Percentiles rank a stretch among this genome's conserved stretches.
Conservation (phyloP, 805 yeast genomes). For the Komagataella pseudopastoris region DNA sequence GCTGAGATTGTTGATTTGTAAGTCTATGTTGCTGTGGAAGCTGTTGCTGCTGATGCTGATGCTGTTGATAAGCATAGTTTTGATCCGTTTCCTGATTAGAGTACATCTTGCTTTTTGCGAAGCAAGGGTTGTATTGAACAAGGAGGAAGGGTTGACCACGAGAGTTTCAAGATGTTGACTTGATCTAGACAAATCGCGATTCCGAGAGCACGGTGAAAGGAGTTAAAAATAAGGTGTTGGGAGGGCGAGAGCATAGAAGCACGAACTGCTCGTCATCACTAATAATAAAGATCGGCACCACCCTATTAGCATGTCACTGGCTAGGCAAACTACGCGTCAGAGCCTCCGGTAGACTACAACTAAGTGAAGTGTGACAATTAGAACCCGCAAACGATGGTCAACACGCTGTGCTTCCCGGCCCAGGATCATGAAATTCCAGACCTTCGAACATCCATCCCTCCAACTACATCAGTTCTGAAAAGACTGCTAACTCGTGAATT, state of each 20-base stretch:
- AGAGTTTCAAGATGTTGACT: neutral
- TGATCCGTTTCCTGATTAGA: slow-evolving; percentile 1
- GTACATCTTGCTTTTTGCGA: slow-evolving; percentile 1
- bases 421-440: too few relatives aligned
- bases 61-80: slow-evolving; percentile 1
- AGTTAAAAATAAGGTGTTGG: neutral
- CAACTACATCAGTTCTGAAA: neutral
- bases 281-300: neutral
- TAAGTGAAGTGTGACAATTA: too few relatives aligned
- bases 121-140: neutral
- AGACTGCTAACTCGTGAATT: neutral
- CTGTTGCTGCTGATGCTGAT: slow-evolving; percentile 17
- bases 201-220: neutral
- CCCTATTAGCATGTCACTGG: neutral
- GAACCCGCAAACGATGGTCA: too few relatives aligned
- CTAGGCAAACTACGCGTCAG: too few relatives aligned
- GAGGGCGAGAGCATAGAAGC: neutral
- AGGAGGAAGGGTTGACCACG: neutral
- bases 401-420: too few relatives aligned
- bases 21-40: slow-evolving; percentile 11
- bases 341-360: too few relatives aligned
- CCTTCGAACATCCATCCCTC: neutral
- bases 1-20: neutral
- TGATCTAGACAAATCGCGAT: neutral
- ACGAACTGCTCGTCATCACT: neutral